phyloP scores from a whole-genome alignment of 352 stramenopile genomes.

The Globisporangium lucens region DNA sequence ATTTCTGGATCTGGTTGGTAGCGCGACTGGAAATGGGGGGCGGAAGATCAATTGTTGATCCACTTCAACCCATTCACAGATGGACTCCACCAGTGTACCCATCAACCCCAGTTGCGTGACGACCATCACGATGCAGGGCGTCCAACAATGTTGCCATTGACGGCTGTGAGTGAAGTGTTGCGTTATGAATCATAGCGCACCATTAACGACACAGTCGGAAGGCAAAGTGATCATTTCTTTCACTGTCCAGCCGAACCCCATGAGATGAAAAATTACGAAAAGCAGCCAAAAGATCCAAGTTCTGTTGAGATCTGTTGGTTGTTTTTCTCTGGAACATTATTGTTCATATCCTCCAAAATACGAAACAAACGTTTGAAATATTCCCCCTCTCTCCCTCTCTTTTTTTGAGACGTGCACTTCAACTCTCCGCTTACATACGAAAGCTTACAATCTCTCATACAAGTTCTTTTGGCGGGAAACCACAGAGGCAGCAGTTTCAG shows the following conservation, averaged over 20 bases:
- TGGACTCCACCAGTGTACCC: not conserved
- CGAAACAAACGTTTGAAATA: not conserved
- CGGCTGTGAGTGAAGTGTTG: not conserved
- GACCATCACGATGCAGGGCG: not conserved
- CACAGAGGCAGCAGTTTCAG: not conserved
- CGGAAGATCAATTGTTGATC: not conserved
- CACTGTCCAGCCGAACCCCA: too few relatives aligned
- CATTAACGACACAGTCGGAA: not conserved
- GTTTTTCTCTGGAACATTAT: not conserved
- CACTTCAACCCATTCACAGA: not conserved
- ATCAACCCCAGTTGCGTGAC: not conserved
- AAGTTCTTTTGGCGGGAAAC: constrained; percentile 10
- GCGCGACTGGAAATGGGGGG: too few relatives aligned
- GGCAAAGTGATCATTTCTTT: not conserved
- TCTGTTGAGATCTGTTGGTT: not conserved
- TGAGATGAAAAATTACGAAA: not conserved
- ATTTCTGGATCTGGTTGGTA: not conserved
- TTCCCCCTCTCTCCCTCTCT: not conserved
- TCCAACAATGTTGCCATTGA: not conserved
- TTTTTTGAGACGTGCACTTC: not conserved
- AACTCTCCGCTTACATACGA: not conserved
- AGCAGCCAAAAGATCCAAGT: constrained; percentile 1
- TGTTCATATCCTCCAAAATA: not conserved
- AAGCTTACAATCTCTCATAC: not conserved
- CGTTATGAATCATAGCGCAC: not conserved